Percentiles rank a stretch among this genome's conserved stretches.
Evolutionary conservation across 1,284 basidiomycete genomes (phyloP).

Genomic region (Ustilago trichophora): DNA sequence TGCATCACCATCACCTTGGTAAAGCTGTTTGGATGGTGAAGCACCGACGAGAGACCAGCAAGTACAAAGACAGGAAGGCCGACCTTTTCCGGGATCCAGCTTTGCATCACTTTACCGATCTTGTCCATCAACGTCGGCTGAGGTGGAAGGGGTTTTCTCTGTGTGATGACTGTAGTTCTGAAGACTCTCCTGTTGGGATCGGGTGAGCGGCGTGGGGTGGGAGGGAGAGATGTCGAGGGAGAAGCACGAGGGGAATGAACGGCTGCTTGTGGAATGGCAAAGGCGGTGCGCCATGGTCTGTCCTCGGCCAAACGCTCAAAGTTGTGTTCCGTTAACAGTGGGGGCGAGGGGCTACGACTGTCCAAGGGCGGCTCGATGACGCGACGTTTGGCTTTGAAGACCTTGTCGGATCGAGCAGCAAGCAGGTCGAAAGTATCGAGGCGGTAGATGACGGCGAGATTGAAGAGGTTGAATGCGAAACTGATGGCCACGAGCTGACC

Average conservation of each 20-base stretch:
- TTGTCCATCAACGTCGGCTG: constrained; percentile 20
- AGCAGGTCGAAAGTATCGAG: constrained; percentile 20
- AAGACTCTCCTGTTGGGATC: constrained; percentile 9
- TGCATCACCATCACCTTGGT: constrained; percentile 76
- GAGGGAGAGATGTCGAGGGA: neutral
- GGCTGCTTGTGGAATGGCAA: neutral
- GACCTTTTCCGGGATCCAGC: constrained; percentile 19
- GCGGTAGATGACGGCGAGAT: constrained; percentile 71
- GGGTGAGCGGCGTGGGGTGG: constrained; percentile 8
- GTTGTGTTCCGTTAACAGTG: neutral
- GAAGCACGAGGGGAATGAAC: neutral
- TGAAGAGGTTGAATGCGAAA: constrained; percentile 76
- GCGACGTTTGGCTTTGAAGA: constrained; percentile 8
- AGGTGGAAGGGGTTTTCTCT: constrained; percentile 20
- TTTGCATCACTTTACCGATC: constrained; percentile 9
- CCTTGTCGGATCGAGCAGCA: constrained; percentile 5
- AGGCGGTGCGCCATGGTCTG: neutral
- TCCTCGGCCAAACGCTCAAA: neutral
- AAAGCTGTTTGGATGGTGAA: constrained; percentile 71
- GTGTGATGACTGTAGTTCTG: constrained; percentile 11
- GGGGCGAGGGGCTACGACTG: neutral
- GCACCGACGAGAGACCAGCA: constrained; percentile 71
- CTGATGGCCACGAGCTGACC: constrained; percentile 79
- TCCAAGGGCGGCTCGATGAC: constrained; percentile 11
- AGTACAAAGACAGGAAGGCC: constrained; percentile 68